Conservation (phyloP, 495 filamentous ascomycete species). For the Aspergillus carlsbadensis region DNA sequence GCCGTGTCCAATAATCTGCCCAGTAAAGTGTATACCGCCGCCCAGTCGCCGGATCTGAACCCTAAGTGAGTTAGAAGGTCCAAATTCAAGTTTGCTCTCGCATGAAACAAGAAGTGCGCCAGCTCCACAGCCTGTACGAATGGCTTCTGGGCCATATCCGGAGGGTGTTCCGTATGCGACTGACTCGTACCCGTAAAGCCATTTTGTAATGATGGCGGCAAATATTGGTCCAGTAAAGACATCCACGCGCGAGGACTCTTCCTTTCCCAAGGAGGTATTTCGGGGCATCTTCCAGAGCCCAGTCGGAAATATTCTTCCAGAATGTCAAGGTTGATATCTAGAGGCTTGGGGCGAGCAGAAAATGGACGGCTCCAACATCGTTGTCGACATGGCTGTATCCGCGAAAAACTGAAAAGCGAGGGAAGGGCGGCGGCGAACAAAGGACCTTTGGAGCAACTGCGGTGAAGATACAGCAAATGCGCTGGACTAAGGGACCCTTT, state of each 20-base stretch:
- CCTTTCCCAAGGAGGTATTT: slow-evolving; percentile 7
- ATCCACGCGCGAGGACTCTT: slow-evolving; percentile 39
- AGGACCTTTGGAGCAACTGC: slow-evolving; percentile 21
- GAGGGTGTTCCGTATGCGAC: slow-evolving; percentile 3
- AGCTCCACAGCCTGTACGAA: slow-evolving; percentile 25
- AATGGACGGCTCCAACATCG: slow-evolving; percentile 26
- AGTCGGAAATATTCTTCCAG: background rate
- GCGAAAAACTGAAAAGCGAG: background rate
- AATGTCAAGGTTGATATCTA: slow-evolving; percentile 10
- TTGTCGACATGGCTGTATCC: slow-evolving; percentile 1
- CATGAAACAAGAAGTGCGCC: slow-evolving; percentile 25
- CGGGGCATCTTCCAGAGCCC: slow-evolving; percentile 13
- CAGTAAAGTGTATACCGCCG: slow-evolving; percentile 39
- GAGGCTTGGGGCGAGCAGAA: slow-evolving; percentile 12
- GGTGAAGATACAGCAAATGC: slow-evolving; percentile 37
- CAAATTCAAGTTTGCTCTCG: slow-evolving; percentile 23
- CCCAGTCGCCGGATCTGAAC: slow-evolving; percentile 42
- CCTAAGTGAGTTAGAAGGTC: slow-evolving; percentile 46
- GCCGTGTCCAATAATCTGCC: slow-evolving; percentile 39
- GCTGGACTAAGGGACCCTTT: slow-evolving; percentile 41
- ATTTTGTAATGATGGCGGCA: slow-evolving; percentile 36
- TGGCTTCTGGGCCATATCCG: slow-evolving; percentile 17
- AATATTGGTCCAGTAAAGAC: slow-evolving; percentile 40
- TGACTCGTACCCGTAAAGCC: slow-evolving; percentile 11
- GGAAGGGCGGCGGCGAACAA: background rate